Evolutionary conservation across 306 rosid genomes (phyloP).

Genomic region (Pueraria montana): DNA sequence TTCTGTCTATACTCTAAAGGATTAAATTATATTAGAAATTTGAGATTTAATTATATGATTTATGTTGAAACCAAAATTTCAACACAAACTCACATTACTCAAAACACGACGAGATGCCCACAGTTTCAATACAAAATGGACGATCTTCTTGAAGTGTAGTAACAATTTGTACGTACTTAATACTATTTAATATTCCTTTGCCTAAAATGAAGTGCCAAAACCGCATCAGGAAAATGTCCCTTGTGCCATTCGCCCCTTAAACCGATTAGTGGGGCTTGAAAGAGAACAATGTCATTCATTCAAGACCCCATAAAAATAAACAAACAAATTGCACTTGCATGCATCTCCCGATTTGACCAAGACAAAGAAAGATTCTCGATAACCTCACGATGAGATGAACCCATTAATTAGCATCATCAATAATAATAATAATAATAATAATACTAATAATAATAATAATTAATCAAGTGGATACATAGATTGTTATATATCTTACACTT

Average conservation of each 20-base stretch:
- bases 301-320: constrained; percentile 22
- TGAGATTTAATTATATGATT: neutral
- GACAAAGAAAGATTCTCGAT: constrained; percentile 43
- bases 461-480: constrained; percentile 43
- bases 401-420: constrained; percentile 19
- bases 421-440: neutral
- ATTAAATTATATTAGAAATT: neutral
- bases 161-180: too few relatives aligned
- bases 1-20: too few relatives aligned
- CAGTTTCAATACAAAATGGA: constrained; percentile 11
- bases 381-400: constrained; percentile 13
- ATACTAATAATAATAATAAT: neutral
- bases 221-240: constrained; percentile 39
- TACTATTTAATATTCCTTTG: neutral
- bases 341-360: constrained; percentile 22
- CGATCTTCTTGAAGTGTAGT: constrained; percentile 8
- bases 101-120: constrained; percentile 12
- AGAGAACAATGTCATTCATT: constrained; percentile 48
- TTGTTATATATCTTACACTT: constrained; percentile 43
- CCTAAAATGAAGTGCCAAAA: constrained; percentile 38
- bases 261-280: constrained; percentile 46
- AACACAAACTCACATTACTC: constrained; percentile 15
- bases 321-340: constrained; percentile 23
- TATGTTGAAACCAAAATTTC: neutral
- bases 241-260: constrained; percentile 35